Conservation (phyloP, 2,329 filamentous ascomycete species). For the Gremmenia infestans region DNA sequence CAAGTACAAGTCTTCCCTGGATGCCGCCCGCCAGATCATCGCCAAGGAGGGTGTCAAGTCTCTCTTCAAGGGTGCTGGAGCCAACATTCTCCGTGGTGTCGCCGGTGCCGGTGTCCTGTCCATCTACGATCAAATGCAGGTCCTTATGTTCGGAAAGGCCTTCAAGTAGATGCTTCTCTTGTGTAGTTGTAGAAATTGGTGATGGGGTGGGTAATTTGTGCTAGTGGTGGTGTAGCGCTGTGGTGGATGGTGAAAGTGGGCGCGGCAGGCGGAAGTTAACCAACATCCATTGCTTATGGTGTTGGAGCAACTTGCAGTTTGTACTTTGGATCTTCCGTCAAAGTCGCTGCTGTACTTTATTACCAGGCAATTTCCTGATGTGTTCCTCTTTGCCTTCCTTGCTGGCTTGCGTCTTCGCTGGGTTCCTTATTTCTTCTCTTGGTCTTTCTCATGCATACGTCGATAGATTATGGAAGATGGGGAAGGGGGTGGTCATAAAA, state of each 20-base stretch:
- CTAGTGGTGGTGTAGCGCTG: slow-evolving; percentile 3
- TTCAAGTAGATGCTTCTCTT: slow-evolving; percentile 60
- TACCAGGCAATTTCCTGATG: slow-evolving; percentile 33
- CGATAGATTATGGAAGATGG: slow-evolving; percentile 19
- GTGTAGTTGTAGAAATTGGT: slow-evolving; percentile 25
- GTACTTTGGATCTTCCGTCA: slow-evolving; percentile 10
- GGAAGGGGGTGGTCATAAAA: slow-evolving; percentile 11
- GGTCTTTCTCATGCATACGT: slow-evolving; percentile 18
- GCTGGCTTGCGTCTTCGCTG: slow-evolving; percentile 18
- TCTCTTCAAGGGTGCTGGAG: slow-evolving; percentile 99
- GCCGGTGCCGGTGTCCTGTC: slow-evolving; percentile 99
- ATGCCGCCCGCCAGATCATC: slow-evolving; percentile 94
- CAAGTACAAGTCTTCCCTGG: slow-evolving; percentile 97
- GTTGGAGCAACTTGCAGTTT: slow-evolving; percentile 32
- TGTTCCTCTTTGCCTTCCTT: background rate
- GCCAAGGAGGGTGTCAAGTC: slow-evolving; percentile 97
- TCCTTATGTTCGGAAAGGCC: slow-evolving; percentile 99
- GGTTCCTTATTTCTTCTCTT: slow-evolving; percentile 18
- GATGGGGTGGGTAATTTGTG: slow-evolving; percentile 20
- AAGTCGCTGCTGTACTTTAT: slow-evolving; percentile 35
- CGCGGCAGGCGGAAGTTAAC: slow-evolving; percentile 29
- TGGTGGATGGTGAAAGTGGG: slow-evolving; percentile 16
- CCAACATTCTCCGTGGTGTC: slow-evolving; percentile 99
- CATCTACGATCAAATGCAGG: slow-evolving; percentile 99
- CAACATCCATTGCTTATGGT: slow-evolving; percentile 32